phyloP scores from a whole-genome alignment of 495 filamentous ascomycete genomes.

The Tuber borchii region DNA sequence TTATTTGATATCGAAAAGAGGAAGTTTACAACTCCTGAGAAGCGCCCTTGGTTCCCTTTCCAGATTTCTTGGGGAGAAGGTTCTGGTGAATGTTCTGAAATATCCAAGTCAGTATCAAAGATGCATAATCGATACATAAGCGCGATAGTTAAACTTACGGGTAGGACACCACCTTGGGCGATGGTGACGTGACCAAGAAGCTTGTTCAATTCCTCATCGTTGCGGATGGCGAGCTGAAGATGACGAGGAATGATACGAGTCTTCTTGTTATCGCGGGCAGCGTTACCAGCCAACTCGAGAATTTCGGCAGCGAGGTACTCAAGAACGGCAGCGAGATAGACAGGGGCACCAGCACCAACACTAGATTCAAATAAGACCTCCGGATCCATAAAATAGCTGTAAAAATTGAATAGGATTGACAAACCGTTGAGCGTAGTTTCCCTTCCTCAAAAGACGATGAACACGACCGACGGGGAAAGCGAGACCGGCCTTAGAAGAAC shows the following conservation, averaged over 20 bases:
- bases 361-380: constrained; percentile 39
- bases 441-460: constrained; percentile 98
- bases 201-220: constrained; percentile 99
- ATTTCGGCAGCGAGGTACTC: constrained; percentile 99
- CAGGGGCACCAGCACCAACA: constrained; percentile 65
- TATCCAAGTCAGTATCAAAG: neutral
- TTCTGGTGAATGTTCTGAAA: constrained; percentile 39
- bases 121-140: constrained; percentile 40
- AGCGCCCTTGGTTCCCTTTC: constrained; percentile 40
- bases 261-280: constrained; percentile 99
- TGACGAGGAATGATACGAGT: constrained; percentile 99
- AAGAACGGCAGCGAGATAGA: constrained; percentile 95
- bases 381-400: constrained; percentile 7
- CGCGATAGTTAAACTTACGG: constrained; percentile 59
- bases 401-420: constrained; percentile 65
- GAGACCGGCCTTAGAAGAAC: constrained; percentile 98
- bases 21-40: constrained; percentile 41
- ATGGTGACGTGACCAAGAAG: constrained; percentile 98
- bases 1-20: constrained; percentile 30
- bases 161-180: constrained; percentile 97
- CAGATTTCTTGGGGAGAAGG: constrained; percentile 41
- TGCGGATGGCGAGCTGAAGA: constrained; percentile 97
- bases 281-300: constrained; percentile 96
- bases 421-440: constrained; percentile 99
- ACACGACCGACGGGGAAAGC: constrained; percentile 99